phyloP scores from a whole-genome alignment of 108 stramenopile genomes.

The Nannochloropsis salina region DNA sequence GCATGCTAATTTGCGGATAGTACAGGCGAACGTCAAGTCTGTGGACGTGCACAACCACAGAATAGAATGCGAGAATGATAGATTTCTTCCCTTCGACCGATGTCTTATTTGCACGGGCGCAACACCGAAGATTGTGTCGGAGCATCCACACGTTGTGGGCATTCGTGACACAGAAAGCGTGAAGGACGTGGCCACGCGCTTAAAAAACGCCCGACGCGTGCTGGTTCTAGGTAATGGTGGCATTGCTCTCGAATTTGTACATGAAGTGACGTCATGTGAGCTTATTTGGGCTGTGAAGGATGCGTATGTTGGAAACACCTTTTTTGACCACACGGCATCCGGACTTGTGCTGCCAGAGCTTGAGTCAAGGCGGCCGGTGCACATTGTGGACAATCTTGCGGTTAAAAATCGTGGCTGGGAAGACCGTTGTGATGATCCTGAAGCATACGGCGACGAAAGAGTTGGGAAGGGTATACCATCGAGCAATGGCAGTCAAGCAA shows the following conservation, averaged over 20 bases:
- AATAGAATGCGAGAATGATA: constrained; percentile 36
- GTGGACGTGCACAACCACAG: constrained; percentile 23
- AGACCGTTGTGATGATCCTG: background rate
- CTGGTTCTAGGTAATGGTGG: constrained; percentile 50
- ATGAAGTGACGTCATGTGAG: constrained; percentile 33
- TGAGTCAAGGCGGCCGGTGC: background rate
- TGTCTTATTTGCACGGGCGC: constrained; percentile 52
- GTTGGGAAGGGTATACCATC: too few relatives aligned
- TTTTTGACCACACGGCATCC: constrained; percentile 54
- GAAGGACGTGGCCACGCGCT: constrained; percentile 25
- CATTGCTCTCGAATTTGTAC: constrained; percentile 50
- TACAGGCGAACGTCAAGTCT: constrained; percentile 28
- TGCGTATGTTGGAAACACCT: constrained; percentile 49
- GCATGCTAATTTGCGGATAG: constrained; percentile 35
- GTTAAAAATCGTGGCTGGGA: background rate
- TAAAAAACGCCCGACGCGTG: constrained; percentile 32
- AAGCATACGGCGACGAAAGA: too few relatives aligned
- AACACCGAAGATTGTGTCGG: constrained; percentile 23
- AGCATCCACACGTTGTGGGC: constrained; percentile 39
- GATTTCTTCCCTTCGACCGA: constrained; percentile 23
- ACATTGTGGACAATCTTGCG: background rate
- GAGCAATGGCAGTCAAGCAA: background rate
- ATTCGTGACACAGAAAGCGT: constrained; percentile 52
- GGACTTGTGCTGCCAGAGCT: constrained; percentile 39
- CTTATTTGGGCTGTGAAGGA: constrained; percentile 38